Base-by-base conservation (phyloP, 2,329 filamentous ascomycete species). In the Arthrobotrys sphaeroides region DNA sequence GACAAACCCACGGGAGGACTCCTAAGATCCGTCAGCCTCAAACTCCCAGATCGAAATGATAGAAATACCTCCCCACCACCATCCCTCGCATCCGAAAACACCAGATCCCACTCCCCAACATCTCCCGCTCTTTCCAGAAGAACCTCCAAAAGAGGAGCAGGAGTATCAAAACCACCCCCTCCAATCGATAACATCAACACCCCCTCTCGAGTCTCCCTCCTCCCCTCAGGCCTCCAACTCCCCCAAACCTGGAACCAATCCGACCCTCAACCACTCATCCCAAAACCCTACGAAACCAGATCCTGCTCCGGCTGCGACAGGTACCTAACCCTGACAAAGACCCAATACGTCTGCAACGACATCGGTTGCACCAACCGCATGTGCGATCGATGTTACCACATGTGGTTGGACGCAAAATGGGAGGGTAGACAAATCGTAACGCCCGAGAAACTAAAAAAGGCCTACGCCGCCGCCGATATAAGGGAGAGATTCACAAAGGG, bases 331-430 rank as follows among this genome's bases (percentile, higher is more conserved):
- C n/a, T 75, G 9, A 38, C 64, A 36, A 62, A 67, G 16, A 65
- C 26, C 18, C 72, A 75, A 24, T 75, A 75, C 18, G 40, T 64
- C 2, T 75, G 72, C 16, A 75, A 57, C 20, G 57, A 75, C 40
- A n/a, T 45, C 9, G 72, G 55, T 3, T 75, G 72, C 40, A 33
- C 18, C 6, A 68, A 65, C 40, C 72, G 64, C 5, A 16, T 75
- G 9, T 75, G 72, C 13, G 49, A 53, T n/a, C 47, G 59, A 45
- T 75, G 72, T 60, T 69, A 69, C 33, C 42, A 45, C 18, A 75
- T 75, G 47, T 59, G 43, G 64, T 16, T 64, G 22, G 64, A 69
- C n/a, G 42, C 64, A 18, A 64, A 69, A 47, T 62, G 62, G 22
- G 45, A 45, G 28, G 64, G 64, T 20, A 38, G 49, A 33, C 22